These are phyloP conservation scores for Lachnum nothofagi DNA, from an alignment of 2,329 filamentous ascomycete species.

Conservation along the genomic window DNA sequence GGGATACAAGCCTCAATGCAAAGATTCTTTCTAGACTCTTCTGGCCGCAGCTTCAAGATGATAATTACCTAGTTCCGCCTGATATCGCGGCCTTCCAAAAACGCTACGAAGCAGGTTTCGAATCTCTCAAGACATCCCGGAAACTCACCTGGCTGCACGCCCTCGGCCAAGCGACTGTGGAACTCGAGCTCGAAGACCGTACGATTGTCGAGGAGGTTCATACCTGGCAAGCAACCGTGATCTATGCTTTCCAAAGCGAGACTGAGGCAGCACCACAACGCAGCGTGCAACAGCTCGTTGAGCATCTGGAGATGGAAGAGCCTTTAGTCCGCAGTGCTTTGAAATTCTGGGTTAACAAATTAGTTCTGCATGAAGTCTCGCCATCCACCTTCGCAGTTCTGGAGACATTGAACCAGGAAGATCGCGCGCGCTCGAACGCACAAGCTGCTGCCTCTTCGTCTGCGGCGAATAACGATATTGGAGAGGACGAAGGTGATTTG, in stretches of 20 bases:
- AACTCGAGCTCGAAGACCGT: constrained; percentile 78
- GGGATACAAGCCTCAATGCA: constrained; percentile 53
- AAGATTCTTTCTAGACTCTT: constrained; percentile 89
- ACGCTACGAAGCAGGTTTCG: constrained; percentile 70
- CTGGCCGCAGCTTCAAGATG: constrained; percentile 77
- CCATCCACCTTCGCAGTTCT: constrained; percentile 61
- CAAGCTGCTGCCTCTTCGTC: constrained; percentile 20
- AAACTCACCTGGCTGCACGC: constrained; percentile 86
- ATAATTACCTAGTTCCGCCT: constrained; percentile 60
- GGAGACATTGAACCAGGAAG: constrained; percentile 51
- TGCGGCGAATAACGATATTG: constrained; percentile 15
- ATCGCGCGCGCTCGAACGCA: constrained; percentile 30
- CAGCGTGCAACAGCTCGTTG: constrained; percentile 49
- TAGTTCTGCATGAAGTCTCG: constrained; percentile 55
- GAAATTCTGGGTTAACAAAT: constrained; percentile 65
- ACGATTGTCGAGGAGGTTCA: constrained; percentile 66
- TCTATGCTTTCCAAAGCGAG: constrained; percentile 68
- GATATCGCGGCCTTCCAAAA: constrained; percentile 57
- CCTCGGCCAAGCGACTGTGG: constrained; percentile 72
- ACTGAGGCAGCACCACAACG: constrained; percentile 28
- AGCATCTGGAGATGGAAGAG: constrained; percentile 64
- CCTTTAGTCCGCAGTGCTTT: constrained; percentile 64
- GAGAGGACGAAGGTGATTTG: constrained; percentile 24
- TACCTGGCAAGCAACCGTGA: constrained; percentile 82
- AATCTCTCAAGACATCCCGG: constrained; percentile 72